Conservation (phyloP, 129 eudicot genomes). For the Logfia minima region DNA sequence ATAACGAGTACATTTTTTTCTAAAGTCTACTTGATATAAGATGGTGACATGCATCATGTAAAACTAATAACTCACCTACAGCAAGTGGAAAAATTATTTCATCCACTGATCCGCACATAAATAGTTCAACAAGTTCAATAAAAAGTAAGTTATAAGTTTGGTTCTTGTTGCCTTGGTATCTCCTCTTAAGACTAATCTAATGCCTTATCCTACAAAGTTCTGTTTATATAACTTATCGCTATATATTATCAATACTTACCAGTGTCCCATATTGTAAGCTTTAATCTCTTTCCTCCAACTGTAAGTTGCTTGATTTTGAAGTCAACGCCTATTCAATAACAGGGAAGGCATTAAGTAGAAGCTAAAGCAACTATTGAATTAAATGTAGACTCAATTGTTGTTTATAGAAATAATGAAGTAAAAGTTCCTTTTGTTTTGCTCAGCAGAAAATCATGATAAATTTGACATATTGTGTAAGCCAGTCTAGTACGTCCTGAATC, state of each 20-base stretch:
- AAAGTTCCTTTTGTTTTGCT: background rate
- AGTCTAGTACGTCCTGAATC: background rate
- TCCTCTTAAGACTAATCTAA: background rate
- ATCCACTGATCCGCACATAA: background rate
- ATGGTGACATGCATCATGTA: background rate
- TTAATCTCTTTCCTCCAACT: slow-evolving; percentile 68
- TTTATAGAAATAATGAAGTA: background rate
- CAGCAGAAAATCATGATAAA: background rate
- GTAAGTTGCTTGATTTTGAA: slow-evolving; percentile 61
- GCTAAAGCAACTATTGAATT: background rate
- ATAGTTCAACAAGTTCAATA: background rate
- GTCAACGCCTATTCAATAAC: slow-evolving; percentile 52
- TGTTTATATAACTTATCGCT: background rate
- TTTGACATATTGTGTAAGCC: background rate
- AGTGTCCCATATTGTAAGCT: slow-evolving; percentile 84
- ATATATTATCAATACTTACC: slow-evolving; percentile 34
- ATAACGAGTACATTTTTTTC: background rate
- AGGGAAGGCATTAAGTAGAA: background rate
- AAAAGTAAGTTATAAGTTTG: too few relatives aligned
- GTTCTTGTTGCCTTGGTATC: background rate
- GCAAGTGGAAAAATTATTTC: background rate
- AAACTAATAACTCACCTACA: background rate
- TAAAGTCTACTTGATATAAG: background rate
- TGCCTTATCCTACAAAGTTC: background rate
- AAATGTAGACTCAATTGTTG: background rate